phyloP scores from a whole-genome alignment of 2,329 filamentous ascomycete genomes.

The Stagonosporopsis rhizophila region DNA sequence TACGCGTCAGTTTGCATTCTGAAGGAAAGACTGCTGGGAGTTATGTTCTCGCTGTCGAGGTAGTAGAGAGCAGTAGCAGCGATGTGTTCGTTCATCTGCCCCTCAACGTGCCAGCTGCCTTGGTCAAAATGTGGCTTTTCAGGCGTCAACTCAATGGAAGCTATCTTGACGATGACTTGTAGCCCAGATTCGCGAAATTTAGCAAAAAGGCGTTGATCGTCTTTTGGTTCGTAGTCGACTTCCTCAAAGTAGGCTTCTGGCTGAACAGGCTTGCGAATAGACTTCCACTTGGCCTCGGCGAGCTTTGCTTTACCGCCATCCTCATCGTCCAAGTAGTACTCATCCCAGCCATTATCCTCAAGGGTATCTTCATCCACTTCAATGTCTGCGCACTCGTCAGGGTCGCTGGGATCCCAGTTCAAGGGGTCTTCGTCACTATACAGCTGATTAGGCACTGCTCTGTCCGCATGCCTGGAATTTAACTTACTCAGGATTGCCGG shows the following conservation, averaged over 20 bases:
- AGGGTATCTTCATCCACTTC: not conserved
- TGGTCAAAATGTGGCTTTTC: constrained; percentile 62
- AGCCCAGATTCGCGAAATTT: constrained; percentile 35
- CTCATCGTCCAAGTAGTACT: not conserved
- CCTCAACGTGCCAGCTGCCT: constrained; percentile 61
- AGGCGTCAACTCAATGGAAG: constrained; percentile 64
- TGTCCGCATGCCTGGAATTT: too few species aligned
- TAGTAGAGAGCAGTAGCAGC: constrained; percentile 68
- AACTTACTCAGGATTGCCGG: not conserved
- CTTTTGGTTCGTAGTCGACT: not conserved
- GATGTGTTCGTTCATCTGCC: constrained; percentile 66
- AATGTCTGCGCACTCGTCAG: not conserved
- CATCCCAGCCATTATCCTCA: not conserved
- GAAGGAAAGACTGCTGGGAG: constrained; percentile 37
- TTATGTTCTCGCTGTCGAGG: constrained; percentile 66
- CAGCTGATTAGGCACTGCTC: not conserved
- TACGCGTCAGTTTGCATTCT: constrained; percentile 18
- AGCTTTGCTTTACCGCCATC: not conserved
- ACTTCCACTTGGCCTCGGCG: not conserved
- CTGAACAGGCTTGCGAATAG: not conserved
- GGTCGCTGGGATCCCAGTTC: not conserved
- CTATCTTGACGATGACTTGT: constrained; percentile 69
- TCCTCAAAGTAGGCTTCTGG: not conserved
- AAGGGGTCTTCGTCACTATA: not conserved
- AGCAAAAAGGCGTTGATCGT: not conserved